phyloP scores from a whole-genome alignment of 2,329 filamentous ascomycete genomes.

The Alternaria novae-zelandiae region DNA sequence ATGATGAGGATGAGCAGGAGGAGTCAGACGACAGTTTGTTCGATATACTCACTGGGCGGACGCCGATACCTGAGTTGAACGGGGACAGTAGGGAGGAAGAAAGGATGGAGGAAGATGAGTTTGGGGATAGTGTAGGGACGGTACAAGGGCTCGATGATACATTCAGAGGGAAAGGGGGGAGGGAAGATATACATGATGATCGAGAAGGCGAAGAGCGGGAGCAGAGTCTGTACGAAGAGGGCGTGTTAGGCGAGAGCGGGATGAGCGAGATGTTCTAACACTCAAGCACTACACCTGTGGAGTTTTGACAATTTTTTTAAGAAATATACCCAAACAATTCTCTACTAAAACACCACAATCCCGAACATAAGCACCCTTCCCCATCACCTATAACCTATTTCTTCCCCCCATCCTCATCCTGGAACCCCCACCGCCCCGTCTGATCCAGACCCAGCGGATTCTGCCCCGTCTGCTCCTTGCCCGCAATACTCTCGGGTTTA shows the following conservation, averaged over 20 bases:
- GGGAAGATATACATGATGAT: background rate
- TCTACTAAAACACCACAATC: background rate
- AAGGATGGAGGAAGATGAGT: slow-evolving; percentile 15
- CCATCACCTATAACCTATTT: slow-evolving; percentile 4
- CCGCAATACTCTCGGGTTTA: slow-evolving; percentile 46
- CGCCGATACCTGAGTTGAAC: slow-evolving; percentile 45
- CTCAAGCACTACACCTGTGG: background rate
- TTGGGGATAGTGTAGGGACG: slow-evolving; percentile 32
- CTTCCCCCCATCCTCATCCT: slow-evolving; percentile 27
- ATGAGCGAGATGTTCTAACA: slow-evolving; percentile 45
- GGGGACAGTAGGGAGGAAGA: background rate
- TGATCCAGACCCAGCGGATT: slow-evolving; percentile 51
- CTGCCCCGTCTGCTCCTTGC: slow-evolving; percentile 48
- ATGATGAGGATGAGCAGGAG: slow-evolving; percentile 36
- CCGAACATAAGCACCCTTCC: background rate
- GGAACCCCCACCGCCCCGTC: slow-evolving; percentile 46
- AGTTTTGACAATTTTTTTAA: background rate
- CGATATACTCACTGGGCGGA: slow-evolving; percentile 56
- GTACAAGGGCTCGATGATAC: slow-evolving; percentile 51
- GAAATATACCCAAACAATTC: background rate
- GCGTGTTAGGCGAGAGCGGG: slow-evolving; percentile 40
- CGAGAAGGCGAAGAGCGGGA: background rate
- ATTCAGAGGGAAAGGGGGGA: slow-evolving; percentile 47
- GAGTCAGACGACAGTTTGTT: slow-evolving; percentile 56
- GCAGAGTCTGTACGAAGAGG: slow-evolving; percentile 2